Conservation (phyloP, 2,329 filamentous ascomycete species). For the Ceratocystiopsis brevicomis region DNA sequence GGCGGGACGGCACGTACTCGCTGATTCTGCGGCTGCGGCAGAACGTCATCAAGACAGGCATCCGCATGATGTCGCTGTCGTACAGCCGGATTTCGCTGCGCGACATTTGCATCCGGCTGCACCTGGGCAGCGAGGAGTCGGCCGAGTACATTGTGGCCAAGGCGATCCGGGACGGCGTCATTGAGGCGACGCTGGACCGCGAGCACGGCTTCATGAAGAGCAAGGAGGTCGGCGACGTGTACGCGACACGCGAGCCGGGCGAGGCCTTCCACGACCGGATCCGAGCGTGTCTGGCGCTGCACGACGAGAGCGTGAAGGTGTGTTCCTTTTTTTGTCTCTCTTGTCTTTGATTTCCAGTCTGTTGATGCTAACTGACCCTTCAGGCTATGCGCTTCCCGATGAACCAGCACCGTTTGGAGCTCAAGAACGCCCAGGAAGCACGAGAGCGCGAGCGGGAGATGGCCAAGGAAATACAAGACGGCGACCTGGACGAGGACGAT, state of each 20-base stretch:
- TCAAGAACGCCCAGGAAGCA: conserved; percentile 98
- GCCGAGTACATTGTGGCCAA: conserved; percentile 99
- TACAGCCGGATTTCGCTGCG: conserved; percentile 94
- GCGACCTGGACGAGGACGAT: conserved; percentile 91
- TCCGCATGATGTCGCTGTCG: conserved; percentile 95
- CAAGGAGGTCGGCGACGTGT: conserved; percentile 88
- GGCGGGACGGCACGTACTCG: conserved; percentile 85
- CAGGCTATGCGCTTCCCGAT: conserved; percentile 97
- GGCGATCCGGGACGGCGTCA: conserved; percentile 91
- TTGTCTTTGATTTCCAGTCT: conserved; percentile 9
- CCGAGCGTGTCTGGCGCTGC: conserved; percentile 69
- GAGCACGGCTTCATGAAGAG: conserved; percentile 97
- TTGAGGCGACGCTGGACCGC: conserved; percentile 84
- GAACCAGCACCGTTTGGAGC: conserved; percentile 93
- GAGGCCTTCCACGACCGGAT: conserved; percentile 98
- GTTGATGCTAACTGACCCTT: conserved; percentile 6
- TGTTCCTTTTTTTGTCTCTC: conserved; percentile 11
- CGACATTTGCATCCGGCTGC: conserved; percentile 90
- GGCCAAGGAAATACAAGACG: conserved; percentile 97
- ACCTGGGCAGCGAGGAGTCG: conserved; percentile 86
- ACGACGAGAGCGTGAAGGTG: conserved; percentile 97
- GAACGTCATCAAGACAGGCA: conserved; percentile 98
- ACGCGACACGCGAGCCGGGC: conserved; percentile 84
- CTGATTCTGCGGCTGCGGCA: conserved; percentile 86
- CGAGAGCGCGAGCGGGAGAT: conserved; percentile 88